phyloP scores from a whole-genome alignment of 2,329 filamentous ascomycete genomes.

The Hypoxylon sp. region DNA sequence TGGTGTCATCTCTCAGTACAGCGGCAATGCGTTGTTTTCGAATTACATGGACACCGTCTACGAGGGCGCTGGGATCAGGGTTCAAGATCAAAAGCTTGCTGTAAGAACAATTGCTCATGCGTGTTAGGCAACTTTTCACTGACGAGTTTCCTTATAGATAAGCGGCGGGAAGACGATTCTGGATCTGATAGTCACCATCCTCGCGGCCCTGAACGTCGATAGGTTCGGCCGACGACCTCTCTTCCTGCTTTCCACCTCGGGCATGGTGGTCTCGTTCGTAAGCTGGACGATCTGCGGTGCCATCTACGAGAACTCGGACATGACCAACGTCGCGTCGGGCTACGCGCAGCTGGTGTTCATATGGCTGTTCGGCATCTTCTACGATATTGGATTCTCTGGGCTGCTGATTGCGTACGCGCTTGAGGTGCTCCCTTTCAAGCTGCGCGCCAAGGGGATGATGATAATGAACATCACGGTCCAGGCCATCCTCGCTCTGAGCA shows the following conservation, averaged over 20 bases:
- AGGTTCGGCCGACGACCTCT: conserved; percentile 61
- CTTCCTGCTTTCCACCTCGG: conserved; percentile 59
- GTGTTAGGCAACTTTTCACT: no score
- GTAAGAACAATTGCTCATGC: conserved; percentile 49
- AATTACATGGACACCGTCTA: conserved; percentile 73
- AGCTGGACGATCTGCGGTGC: conserved; percentile 63
- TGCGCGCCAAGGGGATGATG: conserved; percentile 68
- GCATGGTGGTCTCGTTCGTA: conserved; percentile 58
- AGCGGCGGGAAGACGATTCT: conserved; percentile 67
- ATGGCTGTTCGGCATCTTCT: conserved; percentile 67
- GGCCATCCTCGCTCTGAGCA: conserved; percentile 67
- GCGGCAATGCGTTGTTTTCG: conserved; percentile 71
- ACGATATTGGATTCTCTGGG: conserved; percentile 67
- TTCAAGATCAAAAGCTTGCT: conserved; percentile 64
- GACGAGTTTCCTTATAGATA: conserved; percentile 42
- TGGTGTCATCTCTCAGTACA: conserved; percentile 73
- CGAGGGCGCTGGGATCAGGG: conserved; percentile 66
- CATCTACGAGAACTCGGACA: conserved; percentile 57
- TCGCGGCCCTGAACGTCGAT: conserved; percentile 60
- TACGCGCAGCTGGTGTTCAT: conserved; percentile 66
- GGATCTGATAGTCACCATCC: conserved; percentile 64
- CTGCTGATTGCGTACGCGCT: conserved; percentile 66
- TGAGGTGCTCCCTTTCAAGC: conserved; percentile 66
- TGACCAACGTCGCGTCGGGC: conserved; percentile 56
- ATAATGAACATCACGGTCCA: conserved; percentile 72